Conservation (phyloP, 2,329 filamentous ascomycete genomes). For the Beauveria scarabaeidicola region DNA sequence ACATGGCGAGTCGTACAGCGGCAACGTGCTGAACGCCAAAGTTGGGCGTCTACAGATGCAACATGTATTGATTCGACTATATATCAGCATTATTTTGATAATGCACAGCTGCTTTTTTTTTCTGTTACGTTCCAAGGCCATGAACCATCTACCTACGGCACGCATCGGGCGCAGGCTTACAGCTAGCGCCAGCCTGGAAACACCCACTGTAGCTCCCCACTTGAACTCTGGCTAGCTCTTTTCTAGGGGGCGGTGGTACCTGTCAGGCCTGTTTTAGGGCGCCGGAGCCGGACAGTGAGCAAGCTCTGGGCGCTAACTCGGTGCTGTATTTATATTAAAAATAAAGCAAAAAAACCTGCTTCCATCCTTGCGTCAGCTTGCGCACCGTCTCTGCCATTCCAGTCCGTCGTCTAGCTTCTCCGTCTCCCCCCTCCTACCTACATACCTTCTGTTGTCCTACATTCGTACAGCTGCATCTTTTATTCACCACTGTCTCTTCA, state of each 20-base stretch:
- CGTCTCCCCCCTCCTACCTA: neutral
- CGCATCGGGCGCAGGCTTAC: neutral
- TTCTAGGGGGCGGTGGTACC: neutral
- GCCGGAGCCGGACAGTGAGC: neutral
- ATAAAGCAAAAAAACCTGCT: slow-evolving; percentile 1
- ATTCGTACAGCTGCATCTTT: neutral
- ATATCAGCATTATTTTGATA: too few species aligned
- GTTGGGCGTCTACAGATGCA: too few species aligned
- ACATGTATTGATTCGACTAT: too few species aligned
- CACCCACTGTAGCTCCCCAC: neutral
- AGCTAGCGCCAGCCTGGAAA: neutral
- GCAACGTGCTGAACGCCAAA: too few species aligned
- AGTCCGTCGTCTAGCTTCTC: neutral
- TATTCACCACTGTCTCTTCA: neutral
- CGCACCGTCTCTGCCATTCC: neutral
- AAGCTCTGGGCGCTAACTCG: neutral
- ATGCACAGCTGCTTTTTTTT: neutral
- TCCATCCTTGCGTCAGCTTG: slow-evolving; percentile 10
- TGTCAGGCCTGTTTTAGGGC: neutral
- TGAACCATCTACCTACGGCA: neutral
- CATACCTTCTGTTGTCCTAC: neutral
- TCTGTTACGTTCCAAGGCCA: neutral
- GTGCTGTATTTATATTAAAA: neutral
- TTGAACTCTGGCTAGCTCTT: neutral
- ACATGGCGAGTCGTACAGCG: neutral